A percentile compares a stretch with the other conserved stretches of the same genome.
phyloP scores from a whole-genome alignment of 2,329 filamentous ascomycete genomes.

The Beauveria sp. region DNA sequence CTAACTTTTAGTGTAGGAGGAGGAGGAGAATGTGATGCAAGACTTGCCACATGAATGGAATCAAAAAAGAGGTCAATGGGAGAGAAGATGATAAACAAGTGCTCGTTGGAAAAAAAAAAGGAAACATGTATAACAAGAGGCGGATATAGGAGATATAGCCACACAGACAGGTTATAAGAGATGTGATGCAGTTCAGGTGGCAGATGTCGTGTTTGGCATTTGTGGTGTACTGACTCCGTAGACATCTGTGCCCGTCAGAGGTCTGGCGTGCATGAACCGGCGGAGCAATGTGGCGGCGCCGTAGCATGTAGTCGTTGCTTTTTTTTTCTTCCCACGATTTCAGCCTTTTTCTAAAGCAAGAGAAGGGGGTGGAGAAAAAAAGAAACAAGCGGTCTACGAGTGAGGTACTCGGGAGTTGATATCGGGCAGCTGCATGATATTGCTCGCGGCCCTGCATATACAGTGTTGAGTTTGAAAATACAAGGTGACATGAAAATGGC shows the following conservation, averaged over 20 bases:
- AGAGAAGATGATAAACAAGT: background rate
- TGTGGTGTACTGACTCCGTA: background rate
- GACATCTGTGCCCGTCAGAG: background rate
- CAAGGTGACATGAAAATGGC: too few relatives aligned
- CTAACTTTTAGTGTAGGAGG: too few relatives aligned
- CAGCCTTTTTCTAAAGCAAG: background rate
- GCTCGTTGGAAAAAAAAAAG: background rate
- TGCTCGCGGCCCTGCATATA: background rate
- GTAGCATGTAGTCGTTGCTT: too few relatives aligned
- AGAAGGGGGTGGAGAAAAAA: background rate
- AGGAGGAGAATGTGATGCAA: too few relatives aligned
- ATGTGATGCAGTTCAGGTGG: background rate
- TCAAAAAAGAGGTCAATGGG: background rate
- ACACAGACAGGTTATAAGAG: background rate
- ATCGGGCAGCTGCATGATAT: too few relatives aligned
- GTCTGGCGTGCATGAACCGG: conserved; percentile 3
- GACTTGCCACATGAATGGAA: too few relatives aligned
- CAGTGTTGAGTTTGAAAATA: background rate
- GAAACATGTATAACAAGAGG: background rate
- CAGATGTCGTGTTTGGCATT: background rate
- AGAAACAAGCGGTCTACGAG: background rate
- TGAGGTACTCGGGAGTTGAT: too few relatives aligned
- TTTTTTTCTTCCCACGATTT: too few relatives aligned
- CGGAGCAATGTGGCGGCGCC: background rate
- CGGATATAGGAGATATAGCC: background rate